Conservation (phyloP, 257 asterid species). For the Nicotiana attenuata region DNA sequence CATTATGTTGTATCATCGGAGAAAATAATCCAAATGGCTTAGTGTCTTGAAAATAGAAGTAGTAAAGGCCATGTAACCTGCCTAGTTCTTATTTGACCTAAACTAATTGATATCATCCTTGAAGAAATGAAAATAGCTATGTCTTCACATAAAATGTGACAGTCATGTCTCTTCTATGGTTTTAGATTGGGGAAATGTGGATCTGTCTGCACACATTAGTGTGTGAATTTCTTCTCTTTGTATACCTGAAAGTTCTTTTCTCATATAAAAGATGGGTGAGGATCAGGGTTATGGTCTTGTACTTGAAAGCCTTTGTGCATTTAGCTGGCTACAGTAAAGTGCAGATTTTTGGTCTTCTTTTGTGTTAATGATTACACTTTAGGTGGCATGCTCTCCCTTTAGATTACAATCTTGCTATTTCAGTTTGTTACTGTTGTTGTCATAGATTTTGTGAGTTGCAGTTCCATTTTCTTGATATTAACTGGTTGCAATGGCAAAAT, state of each 20-base stretch:
- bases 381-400: too few species aligned
- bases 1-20: too few species aligned
- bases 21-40: too few species aligned
- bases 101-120: background rate
- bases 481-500: constrained; percentile 17
- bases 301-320: background rate
- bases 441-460: background rate
- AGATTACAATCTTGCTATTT: background rate
- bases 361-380: too few species aligned
- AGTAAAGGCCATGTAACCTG: too few species aligned
- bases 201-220: background rate
- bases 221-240: background rate
- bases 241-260: background rate
- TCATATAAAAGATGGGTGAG: background rate
- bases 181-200: background rate
- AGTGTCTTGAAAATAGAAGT: too few species aligned
- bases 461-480: constrained; percentile 9
- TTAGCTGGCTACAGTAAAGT: background rate
- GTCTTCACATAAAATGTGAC: background rate
- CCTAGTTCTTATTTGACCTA: background rate
- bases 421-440: background rate
- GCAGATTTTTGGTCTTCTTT: background rate
- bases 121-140: background rate
- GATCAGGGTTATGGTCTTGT: background rate
- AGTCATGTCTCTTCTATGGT: background rate